phyloP scores from a whole-genome alignment of 2,329 filamentous ascomycete genomes.

The Ophiostoma sp. region DNA sequence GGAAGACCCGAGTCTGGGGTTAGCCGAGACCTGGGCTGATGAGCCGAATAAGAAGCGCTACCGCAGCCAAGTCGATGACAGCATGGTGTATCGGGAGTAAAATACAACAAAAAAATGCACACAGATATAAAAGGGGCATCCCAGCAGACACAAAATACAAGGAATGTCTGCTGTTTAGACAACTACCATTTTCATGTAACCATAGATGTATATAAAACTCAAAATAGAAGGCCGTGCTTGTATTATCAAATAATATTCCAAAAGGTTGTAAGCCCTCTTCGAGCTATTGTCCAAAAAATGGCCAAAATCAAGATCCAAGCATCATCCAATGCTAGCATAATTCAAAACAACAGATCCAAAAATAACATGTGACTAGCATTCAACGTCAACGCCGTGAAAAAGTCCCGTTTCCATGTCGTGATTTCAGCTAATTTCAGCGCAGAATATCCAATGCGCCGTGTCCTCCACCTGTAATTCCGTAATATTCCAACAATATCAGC shows the following conservation, averaged over 20 bases:
- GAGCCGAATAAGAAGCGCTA: constrained; percentile 51
- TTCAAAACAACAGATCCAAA: neutral
- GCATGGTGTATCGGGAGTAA: constrained; percentile 44
- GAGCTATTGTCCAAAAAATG: neutral
- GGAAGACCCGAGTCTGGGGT: constrained; percentile 72
- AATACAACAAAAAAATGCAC: no score
- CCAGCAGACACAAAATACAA: neutral
- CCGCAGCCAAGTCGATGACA: constrained; percentile 56
- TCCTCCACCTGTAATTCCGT: neutral
- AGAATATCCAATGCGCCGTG: neutral
- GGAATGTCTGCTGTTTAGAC: neutral
- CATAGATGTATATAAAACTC: neutral
- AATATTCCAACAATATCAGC: neutral
- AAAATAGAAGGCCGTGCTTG: neutral
- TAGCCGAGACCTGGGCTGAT: constrained; percentile 77
- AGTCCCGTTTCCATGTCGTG: neutral
- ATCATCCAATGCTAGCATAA: neutral
- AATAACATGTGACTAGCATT: neutral
- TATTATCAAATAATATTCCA: neutral
- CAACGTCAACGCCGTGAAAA: neutral
- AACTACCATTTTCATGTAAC: neutral
- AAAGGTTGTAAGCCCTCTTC: neutral
- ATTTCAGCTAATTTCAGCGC: neutral
- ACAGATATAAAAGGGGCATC: neutral
- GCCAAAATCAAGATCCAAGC: neutral